phyloP scores from a whole-genome alignment of 371 early-diverging fungal genomes.

The Haplosporangium sp. region DNA sequence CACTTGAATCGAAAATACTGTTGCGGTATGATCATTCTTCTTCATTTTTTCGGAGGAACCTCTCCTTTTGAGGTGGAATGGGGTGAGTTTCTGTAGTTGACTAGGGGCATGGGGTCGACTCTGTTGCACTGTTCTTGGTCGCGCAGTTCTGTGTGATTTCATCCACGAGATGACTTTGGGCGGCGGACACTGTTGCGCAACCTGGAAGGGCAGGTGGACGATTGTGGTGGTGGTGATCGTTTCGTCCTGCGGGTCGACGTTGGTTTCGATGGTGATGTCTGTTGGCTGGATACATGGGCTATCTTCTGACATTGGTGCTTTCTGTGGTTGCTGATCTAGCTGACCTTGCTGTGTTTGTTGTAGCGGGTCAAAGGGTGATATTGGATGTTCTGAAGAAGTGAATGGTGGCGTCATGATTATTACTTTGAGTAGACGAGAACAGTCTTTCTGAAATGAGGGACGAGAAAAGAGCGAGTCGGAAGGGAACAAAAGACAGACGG shows the following conservation, averaged over 20 bases:
- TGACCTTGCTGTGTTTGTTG: background rate
- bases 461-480: background rate
- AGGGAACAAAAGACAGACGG: background rate
- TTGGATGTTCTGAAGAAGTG: background rate
- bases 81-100: conserved; percentile 12
- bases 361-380: background rate
- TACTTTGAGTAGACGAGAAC: background rate
- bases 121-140: conserved; percentile 2
- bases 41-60: background rate
- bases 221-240: conserved; percentile 44
- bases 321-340: background rate
- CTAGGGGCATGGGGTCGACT: conserved; percentile 15
- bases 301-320: background rate
- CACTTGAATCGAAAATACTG: conserved; percentile 48
- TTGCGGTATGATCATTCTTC: conserved; percentile 18
- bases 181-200: conserved; percentile 27
- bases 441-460: background rate
- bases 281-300: conserved; percentile 17
- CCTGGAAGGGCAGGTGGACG: conserved; percentile 45
- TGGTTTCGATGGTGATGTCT: conserved; percentile 36
- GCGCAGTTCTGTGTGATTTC: conserved; percentile 24
- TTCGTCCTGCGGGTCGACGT: conserved; percentile 39
- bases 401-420: conserved; percentile 5
- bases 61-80: conserved; percentile 17
- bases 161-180: conserved; percentile 52